Conservation (phyloP, 805 yeast species). For the Schizosaccharomyces cryophilus region DNA sequence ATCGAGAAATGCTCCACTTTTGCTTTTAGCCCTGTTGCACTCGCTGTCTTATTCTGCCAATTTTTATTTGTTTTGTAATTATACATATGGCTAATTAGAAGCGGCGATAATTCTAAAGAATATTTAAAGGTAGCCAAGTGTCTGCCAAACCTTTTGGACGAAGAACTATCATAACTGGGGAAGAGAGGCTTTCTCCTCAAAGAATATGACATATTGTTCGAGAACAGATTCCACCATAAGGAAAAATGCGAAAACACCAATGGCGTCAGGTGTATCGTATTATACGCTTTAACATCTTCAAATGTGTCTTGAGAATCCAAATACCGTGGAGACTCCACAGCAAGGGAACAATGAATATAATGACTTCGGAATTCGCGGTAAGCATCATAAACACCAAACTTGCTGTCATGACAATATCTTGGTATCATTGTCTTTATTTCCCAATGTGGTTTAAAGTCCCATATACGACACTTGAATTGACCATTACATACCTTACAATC, state of each 20-base stretch:
- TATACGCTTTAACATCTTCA: slow-evolving; percentile 17
- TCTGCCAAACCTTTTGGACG: slow-evolving; percentile 45
- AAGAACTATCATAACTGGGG: slow-evolving; percentile 16
- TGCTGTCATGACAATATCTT: slow-evolving; percentile 13
- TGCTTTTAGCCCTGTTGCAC: slow-evolving; percentile 44
- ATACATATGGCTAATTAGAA: slow-evolving; percentile 52
- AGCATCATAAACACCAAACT: slow-evolving; percentile 38
- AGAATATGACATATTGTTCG: slow-evolving; percentile 58
- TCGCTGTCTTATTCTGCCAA: slow-evolving; percentile 20
- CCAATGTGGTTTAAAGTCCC: slow-evolving; percentile 34
- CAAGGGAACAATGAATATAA: slow-evolving; percentile 47
- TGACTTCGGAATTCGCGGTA: slow-evolving; percentile 60
- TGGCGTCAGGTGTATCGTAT: slow-evolving; percentile 59
- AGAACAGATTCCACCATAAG: slow-evolving; percentile 67
- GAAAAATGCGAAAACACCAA: slow-evolving; percentile 40
- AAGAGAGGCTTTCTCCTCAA: slow-evolving; percentile 52
- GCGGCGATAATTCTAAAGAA: slow-evolving; percentile 43
- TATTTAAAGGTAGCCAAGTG: slow-evolving; percentile 61
- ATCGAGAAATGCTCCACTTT: slow-evolving; percentile 29
- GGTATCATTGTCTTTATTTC: slow-evolving; percentile 40
- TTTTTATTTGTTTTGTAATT: slow-evolving; percentile 23
- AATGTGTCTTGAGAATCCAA: slow-evolving; percentile 3
- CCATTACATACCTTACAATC: background rate
- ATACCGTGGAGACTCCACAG: slow-evolving; percentile 21
- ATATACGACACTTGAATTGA: slow-evolving; percentile 16